Base-by-base conservation (phyloP, 371 early-diverging fungal species). In the Lichtheimia hyalospora region DNA sequence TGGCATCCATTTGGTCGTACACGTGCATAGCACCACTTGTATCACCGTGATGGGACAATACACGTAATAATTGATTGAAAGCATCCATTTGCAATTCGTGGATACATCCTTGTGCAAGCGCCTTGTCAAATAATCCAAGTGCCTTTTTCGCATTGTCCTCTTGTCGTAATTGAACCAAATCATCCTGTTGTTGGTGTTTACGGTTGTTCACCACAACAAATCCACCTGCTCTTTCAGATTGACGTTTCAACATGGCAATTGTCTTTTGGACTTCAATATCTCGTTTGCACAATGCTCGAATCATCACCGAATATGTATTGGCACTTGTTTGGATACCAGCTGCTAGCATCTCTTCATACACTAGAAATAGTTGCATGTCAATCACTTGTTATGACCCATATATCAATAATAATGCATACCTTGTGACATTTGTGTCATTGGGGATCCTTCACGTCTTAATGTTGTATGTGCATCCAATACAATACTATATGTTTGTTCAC, bases 221-320 rank as follows among this genome's bases (percentile, higher is more conserved):
- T n/a, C 34, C 39, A 14, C 70, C 69, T 12, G 64, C 55, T 18
- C 75, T 73, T 49, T 61, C 69, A 40, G 59, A 58, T 49, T 77
- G 70, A 20, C 70, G 69, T 56, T 74, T 64, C 14, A 75, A 58
- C 76, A 74, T 75, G 21, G 74, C 68, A 40, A 73, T 59, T 3
- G 70, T 73, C 44, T 75, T 74, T 69, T 71, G 76, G 3, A 78
- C 73, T 51, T 81, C 81, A 7, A 69, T 62, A 52, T 78, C 81
- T 24, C 79, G 70, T 20, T 72, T 74, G 49, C 74, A 78, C 3
- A 81, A 49, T 1, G 62, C 65, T 21, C 70, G 70, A 6, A 81
- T 72, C 49, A 78, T 51, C 12, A 74, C n/a, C 12, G 63, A 53
- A 52, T 68, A 74, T 13, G 79, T 78, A 21, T 65, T 62, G 48